Base-by-base conservation (phyloP, 164 flowering plant genomes). In the Nelumbo lutea region DNA sequence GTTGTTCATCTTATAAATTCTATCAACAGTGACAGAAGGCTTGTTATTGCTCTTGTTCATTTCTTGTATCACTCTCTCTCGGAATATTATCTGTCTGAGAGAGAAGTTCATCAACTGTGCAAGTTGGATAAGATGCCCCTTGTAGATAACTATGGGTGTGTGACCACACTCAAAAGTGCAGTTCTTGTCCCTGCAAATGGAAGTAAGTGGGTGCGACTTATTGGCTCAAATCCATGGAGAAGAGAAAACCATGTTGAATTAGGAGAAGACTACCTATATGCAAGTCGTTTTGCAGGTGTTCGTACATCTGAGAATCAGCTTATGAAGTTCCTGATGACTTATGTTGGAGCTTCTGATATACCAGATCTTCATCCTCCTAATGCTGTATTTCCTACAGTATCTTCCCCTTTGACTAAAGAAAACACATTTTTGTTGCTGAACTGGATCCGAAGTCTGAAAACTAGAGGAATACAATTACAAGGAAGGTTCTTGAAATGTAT, bases 131-230 rank as follows among this genome's bases (percentile, higher is more conserved):
- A 27, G 27, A 27, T 46, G 48, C 48, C 7, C 7, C 48, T 46
- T 46, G 48, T 27, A 27, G 78, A 82, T 73, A 81, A 66, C 39
- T 81, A 83, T 69, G 86, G 86, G 1, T 6, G 9, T 60, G 78
- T 82, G 52, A 65, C 15, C 38, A 68, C 48, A 11, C 5, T 1
- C 0, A 43, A 78, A 56, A 71, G 59, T 8, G 80, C 79, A 41
- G 76, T 89, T 72, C 87, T 86, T 68, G 88, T 89, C 11, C 89
- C 95, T 46, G 85, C 87, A 9, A 77, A 70, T 57, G 88, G 77
- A 51, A 87, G 91, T 71, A 83, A 79, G 53, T 89, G 91, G 95
- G 77, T 75, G 7, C 61, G 56, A n/a, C 62, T 87, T 72, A 58
- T 86, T 62, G 83, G 72, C 64, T 80, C 85, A 50, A 86, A 89